Evolutionary conservation across 1,284 basidiomycete species (phyloP).

Genomic region (Puccinia polysora): DNA sequence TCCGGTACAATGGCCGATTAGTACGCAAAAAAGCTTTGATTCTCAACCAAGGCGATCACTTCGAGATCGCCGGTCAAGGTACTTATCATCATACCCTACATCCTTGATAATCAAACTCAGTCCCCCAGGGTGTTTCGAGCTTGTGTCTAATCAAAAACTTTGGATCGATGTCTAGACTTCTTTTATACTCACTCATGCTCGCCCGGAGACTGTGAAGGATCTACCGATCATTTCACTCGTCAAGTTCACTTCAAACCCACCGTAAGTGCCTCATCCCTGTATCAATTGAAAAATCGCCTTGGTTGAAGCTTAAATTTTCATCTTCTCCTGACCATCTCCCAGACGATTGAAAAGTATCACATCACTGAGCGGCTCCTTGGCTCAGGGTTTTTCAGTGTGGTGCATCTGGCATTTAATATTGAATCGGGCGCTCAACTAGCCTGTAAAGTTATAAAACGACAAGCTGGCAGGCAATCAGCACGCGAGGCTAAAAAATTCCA

Average conservation of each 20-base stretch:
- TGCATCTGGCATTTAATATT: conserved; percentile 31
- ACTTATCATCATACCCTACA: not conserved
- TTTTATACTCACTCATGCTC: conserved; percentile 29
- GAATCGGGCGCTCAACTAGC: conserved; percentile 25
- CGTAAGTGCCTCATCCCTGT: conserved; percentile 1
- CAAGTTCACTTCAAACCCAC: not conserved
- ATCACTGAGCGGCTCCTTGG: conserved; percentile 36
- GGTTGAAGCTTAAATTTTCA: not conserved
- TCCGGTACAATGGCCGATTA: conserved; percentile 27
- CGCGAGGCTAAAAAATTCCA: conserved; percentile 22
- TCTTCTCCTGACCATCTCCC: not conserved
- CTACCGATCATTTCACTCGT: not conserved
- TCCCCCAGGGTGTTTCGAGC: not conserved
- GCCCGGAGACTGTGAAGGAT: conserved; percentile 24
- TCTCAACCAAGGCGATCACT: conserved; percentile 26
- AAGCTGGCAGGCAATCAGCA: not conserved
- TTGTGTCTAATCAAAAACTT: not conserved
- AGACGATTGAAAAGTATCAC: conserved; percentile 29
- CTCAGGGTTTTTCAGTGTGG: conserved; percentile 42
- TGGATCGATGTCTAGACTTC: conserved; percentile 7
- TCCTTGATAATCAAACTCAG: not conserved
- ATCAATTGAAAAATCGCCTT: not conserved
- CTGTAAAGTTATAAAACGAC: conserved; percentile 35
- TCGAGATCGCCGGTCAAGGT: conserved; percentile 41
- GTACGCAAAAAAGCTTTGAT: conserved; percentile 38